Evolutionary conservation across 176 grass and related monocot genomes (phyloP).

Genomic region (Paspalum notatum): DNA sequence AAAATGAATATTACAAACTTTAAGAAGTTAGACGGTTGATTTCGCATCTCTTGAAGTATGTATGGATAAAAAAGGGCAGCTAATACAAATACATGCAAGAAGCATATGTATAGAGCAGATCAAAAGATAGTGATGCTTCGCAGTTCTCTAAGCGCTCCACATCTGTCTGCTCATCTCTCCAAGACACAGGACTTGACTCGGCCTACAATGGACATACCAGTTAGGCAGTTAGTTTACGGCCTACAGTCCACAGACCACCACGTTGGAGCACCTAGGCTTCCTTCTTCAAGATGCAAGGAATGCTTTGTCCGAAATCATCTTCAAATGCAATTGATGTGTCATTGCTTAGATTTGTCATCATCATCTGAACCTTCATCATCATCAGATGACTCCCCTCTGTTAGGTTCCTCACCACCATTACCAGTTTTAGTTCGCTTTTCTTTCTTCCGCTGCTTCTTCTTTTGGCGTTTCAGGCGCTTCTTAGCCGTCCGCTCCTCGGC

Average conservation of each 20-base stretch:
- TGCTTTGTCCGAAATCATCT: not conserved
- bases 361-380: slow-evolving; percentile 53
- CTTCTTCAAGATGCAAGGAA: not conserved
- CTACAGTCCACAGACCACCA: not conserved
- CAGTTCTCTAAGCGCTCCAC: not conserved
- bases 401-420: slow-evolving; percentile 41
- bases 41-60: not conserved
- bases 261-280: not conserved
- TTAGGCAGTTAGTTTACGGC: slow-evolving; percentile 30
- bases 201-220: not conserved
- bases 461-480: slow-evolving; percentile 84
- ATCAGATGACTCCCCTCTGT: slow-evolving; percentile 53
- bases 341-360: slow-evolving; percentile 46
- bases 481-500: slow-evolving; percentile 87
- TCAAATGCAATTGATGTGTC: not conserved
- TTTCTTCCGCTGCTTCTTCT: slow-evolving; percentile 81
- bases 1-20: not conserved
- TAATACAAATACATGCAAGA: not conserved
- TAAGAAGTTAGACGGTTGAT: not conserved
- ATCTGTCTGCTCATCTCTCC: not conserved
- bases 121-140: not conserved
- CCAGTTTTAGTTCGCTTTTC: slow-evolving; percentile 57
- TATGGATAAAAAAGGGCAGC: not conserved
- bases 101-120: not conserved
- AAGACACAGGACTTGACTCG: not conserved